These are phyloP conservation scores for Trichoderma gamsii DNA, from an alignment of 495 filamentous ascomycete genomes.

Conservation along the genomic window DNA sequence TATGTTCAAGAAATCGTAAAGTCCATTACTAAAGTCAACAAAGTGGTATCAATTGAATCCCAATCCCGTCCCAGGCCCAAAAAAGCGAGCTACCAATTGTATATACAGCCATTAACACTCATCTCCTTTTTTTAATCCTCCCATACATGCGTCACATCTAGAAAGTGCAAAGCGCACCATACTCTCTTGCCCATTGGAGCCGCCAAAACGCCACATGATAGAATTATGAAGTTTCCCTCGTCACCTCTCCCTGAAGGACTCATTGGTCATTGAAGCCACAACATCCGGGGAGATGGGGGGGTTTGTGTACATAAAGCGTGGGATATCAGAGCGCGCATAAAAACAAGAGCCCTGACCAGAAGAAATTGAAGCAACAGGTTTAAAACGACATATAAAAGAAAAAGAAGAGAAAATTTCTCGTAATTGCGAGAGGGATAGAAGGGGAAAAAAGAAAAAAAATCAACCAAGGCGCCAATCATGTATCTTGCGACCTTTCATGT, in stretches of 20 bases:
- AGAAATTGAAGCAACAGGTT: not conserved
- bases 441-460: not conserved
- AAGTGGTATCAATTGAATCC: slow-evolving; percentile 12
- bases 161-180: not conserved
- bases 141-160: not conserved
- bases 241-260: no score
- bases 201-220: slow-evolving; percentile 3
- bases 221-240: not conserved
- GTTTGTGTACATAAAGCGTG: not conserved
- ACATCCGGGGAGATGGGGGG: not conserved
- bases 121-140: not conserved
- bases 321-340: not conserved
- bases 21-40: not conserved
- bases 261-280: no score
- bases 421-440: not conserved
- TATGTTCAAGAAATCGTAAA: no score
- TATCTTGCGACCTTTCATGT: slow-evolving; percentile 11
- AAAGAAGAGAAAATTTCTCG: not conserved
- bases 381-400: not conserved
- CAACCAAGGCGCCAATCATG: slow-evolving; percentile 7
- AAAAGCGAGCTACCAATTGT: not conserved
- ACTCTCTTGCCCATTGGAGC: not conserved
- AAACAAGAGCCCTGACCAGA: not conserved
- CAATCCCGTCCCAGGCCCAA: not conserved
- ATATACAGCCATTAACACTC: slow-evolving; percentile 10